phyloP scores from a whole-genome alignment of 2,329 filamentous ascomycete genomes.

The Chaetoscypha palmicola region DNA sequence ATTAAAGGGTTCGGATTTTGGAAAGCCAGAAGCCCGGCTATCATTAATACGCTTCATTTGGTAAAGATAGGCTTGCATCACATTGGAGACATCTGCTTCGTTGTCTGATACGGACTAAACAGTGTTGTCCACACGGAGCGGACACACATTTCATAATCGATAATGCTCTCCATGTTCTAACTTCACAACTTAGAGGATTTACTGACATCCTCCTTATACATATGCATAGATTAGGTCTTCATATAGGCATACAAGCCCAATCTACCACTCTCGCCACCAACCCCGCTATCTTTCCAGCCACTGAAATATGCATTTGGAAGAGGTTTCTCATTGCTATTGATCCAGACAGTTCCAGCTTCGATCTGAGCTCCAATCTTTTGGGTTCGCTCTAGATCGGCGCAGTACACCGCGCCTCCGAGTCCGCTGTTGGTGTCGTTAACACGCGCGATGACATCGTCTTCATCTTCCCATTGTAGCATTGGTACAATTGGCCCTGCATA shows the following conservation, averaged over 20 bases:
- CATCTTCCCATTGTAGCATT: constrained; percentile 52
- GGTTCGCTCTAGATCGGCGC: constrained; percentile 43
- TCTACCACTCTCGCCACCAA: constrained; percentile 30
- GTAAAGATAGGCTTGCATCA: too few relatives aligned
- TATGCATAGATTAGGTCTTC: constrained; percentile 18
- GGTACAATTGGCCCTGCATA: constrained; percentile 51
- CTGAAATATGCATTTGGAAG: constrained; percentile 36
- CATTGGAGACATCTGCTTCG: too few relatives aligned
- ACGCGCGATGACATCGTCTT: constrained; percentile 50
- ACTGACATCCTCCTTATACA: constrained; percentile 18
- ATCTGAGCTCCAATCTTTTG: constrained; percentile 45
- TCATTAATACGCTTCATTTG: too few relatives aligned
- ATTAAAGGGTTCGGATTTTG: too few relatives aligned
- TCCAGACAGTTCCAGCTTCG: constrained; percentile 53
- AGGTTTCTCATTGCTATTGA: constrained; percentile 47
- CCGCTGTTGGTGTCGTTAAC: constrained; percentile 48
- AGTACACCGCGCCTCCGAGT: constrained; percentile 53
- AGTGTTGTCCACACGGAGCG: too few relatives aligned
- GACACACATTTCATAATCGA: too few relatives aligned
- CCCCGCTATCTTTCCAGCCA: constrained; percentile 31
- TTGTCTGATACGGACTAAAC: too few relatives aligned
- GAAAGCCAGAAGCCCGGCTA: too few relatives aligned
- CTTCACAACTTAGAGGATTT: constrained; percentile 5
- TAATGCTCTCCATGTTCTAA: too few relatives aligned
- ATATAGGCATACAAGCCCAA: constrained; percentile 28